Percentiles rank a stretch among this genome's conserved stretches.
phyloP scores from a whole-genome alignment of 2,329 filamentous ascomycete genomes.

The Phyllosticta paracitricarpa region DNA sequence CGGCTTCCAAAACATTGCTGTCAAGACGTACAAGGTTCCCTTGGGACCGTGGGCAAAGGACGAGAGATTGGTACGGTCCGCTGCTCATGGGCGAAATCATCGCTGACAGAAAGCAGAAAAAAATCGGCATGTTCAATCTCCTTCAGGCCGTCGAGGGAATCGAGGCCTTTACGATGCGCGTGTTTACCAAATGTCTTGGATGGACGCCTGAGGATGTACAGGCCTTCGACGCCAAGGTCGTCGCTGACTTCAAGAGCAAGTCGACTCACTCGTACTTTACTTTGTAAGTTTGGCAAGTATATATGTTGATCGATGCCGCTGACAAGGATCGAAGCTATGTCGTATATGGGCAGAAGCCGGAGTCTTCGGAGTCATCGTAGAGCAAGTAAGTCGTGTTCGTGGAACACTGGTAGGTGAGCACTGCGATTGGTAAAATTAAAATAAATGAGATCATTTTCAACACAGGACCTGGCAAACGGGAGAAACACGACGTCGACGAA shows the following conservation, averaged over 20 bases:
- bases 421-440: too few species aligned
- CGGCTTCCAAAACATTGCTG: constrained; percentile 35
- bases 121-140: constrained; percentile 22
- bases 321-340: too few species aligned
- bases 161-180: constrained; percentile 33
- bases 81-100: background rate
- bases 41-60: constrained; percentile 20
- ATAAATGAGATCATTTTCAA: too few species aligned
- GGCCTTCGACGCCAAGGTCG: constrained; percentile 25
- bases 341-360: too few species aligned
- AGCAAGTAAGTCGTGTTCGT: too few species aligned
- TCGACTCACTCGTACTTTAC: constrained; percentile 23
- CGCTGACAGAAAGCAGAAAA: constrained; percentile 13
- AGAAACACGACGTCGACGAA: too few species aligned
- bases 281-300: constrained; percentile 14
- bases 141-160: constrained; percentile 33
- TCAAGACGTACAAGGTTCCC: constrained; percentile 20
- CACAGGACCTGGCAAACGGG: too few species aligned
- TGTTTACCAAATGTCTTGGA: constrained; percentile 31
- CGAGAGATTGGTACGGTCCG: constrained; percentile 12
- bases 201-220: constrained; percentile 37
- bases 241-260: constrained; percentile 21
- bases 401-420: too few species aligned
- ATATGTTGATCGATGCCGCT: too few species aligned
- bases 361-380: too few species aligned